A percentile compares a stretch with the other conserved stretches of the same genome.
These are phyloP conservation scores for Rhodotorula toruloides DNA, from an alignment of 768 basidiomycete species.

Conservation along the genomic window DNA sequence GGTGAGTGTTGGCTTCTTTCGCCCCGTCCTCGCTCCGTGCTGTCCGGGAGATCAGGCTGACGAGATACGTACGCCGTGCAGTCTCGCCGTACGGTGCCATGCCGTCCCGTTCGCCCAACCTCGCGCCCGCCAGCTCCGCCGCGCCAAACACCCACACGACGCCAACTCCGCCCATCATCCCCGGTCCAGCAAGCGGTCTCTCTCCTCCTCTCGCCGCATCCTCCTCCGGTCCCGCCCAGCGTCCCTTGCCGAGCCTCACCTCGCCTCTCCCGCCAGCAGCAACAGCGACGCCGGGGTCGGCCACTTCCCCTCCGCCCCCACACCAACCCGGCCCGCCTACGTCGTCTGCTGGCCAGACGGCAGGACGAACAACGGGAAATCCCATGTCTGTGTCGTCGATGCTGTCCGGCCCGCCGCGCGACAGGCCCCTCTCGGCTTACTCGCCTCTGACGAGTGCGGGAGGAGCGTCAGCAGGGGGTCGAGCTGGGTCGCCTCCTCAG, in stretches of 20 bases:
- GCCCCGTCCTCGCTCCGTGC: background rate
- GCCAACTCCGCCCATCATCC: conserved; percentile 5
- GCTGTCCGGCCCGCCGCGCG: conserved; percentile 28
- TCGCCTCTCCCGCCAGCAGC: too few relatives aligned
- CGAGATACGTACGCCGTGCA: background rate
- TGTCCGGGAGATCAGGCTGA: background rate
- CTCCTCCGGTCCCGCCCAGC: too few relatives aligned
- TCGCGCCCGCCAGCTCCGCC: background rate
- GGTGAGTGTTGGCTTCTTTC: background rate
- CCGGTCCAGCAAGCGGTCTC: too few relatives aligned
- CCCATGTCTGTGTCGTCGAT: conserved; percentile 38
- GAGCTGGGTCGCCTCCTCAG: background rate
- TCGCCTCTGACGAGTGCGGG: background rate
- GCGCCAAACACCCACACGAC: background rate
- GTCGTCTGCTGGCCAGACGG: background rate
- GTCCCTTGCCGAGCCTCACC: background rate
- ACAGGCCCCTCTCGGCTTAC: conserved; percentile 8
- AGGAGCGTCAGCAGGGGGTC: too few relatives aligned
- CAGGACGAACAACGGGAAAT: conserved; percentile 11
- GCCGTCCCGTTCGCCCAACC: too few relatives aligned
- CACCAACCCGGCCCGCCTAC: background rate
- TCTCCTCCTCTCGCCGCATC: too few relatives aligned
- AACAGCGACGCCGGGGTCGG: too few relatives aligned
- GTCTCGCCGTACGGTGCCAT: background rate
- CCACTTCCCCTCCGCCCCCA: background rate